These are phyloP conservation scores for Cucumis cinereus DNA, from an alignment of 306 rosid genomes.

Conservation along the genomic window DNA sequence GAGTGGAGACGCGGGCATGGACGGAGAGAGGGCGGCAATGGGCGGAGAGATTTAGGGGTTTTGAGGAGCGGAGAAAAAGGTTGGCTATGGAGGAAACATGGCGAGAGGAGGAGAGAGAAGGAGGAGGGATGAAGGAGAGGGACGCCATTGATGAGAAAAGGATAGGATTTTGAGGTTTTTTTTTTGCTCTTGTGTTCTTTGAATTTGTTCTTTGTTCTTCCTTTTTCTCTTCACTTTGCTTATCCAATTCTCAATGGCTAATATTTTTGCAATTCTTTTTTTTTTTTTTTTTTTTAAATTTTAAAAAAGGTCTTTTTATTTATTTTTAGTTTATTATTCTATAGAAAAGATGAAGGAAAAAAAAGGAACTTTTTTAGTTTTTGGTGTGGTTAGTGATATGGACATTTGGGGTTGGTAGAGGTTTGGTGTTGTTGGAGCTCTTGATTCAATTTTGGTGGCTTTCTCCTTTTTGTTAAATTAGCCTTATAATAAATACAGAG, in stretches of 20 bases:
- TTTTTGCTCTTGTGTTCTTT: no score
- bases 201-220: not conserved
- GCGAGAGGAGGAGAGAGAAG: constrained; percentile 40
- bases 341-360: not conserved
- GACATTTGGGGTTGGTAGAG: constrained; percentile 7
- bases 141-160: constrained; percentile 6
- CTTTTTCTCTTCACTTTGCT: not conserved
- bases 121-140: constrained; percentile 37
- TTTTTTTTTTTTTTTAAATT: no score
- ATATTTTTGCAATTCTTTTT: not conserved
- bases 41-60: constrained; percentile 31
- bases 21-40: constrained; percentile 18
- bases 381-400: not conserved
- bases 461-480: not conserved
- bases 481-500: no score
- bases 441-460: not conserved
- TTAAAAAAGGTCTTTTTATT: no score
- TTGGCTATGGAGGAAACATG: constrained; percentile 35
- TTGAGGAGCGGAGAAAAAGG: constrained; percentile 15
- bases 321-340: no score
- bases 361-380: not conserved
- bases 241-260: not conserved
- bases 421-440: not conserved
- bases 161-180: no score
- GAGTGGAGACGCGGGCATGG: constrained; percentile 29